Evolutionary conservation across 2,329 filamentous ascomycete genomes (phyloP), one percentile per base, ranked within the genome.

Genomic region (Nannizzia gypsea): DNA sequence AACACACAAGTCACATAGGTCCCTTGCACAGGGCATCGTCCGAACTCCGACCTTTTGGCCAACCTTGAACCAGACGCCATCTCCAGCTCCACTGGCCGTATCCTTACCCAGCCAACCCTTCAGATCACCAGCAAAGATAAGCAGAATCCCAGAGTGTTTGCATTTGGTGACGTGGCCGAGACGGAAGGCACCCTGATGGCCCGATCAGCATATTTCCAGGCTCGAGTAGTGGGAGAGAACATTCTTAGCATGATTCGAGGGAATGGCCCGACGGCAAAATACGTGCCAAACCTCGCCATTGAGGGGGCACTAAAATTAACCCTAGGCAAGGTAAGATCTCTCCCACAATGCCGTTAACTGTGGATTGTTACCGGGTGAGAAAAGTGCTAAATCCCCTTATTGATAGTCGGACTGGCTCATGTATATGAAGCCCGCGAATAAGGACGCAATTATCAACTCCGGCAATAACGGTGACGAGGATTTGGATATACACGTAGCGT

Each of bases 151-250:
- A 42, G 22, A 62, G 73, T 86, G 1, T 86, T 83, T 64, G 80
- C 78, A 0, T 78, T 81, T 26, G 84, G 83, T 28, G 83, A 86
- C 60, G 81, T 86, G 2, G 78, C 82, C 2, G 80, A 80, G 38
- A 42, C 50, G 13, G 78, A 77, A 0, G 75, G 77, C 0, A 42
- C 57, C 38, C 77, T 77, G 4, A 83, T 83, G 65, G 80, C 78
- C 0, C 74, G 82, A 9, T 77, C 80, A 0, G 80, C 78, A 0
- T 72, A 72, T 54, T 73, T 73, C 9, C 83, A 86, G 65, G 79
- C 78, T 5, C 71, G 72, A 31, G 66, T 81, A 2, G 81, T 77
- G 0, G 76, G 76, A 2, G 76, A 78, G 50, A 85, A 85, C 62
- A 73, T 85, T 17, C 40, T 61, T 17, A 13, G 36, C 9, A 56